phyloP scores from a whole-genome alignment of 2,329 filamentous ascomycete species.

The Allantophomopsis cytisporea region DNA sequence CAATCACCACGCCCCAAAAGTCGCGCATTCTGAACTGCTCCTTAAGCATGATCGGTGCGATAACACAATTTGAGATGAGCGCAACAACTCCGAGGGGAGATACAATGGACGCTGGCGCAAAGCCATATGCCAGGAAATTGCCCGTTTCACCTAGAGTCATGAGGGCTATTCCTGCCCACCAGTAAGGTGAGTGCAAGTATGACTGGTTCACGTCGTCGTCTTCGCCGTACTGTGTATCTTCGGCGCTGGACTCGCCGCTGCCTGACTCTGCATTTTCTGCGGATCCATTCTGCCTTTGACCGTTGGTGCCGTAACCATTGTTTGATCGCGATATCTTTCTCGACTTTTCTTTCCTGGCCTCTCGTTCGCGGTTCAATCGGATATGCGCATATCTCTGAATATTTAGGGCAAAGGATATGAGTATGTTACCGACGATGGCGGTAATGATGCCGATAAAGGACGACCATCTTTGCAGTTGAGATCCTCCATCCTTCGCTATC shows the following conservation, averaged over 20 bases:
- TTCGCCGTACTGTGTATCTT: constrained; percentile 13
- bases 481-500: constrained; percentile 20
- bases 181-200: constrained; percentile 85
- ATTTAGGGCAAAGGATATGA: constrained; percentile 92
- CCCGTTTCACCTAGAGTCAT: constrained; percentile 90
- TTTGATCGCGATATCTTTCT: constrained; percentile 24
- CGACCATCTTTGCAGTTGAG: constrained; percentile 61
- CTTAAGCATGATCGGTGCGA: constrained; percentile 87
- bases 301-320: constrained; percentile 26
- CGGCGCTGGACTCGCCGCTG: constrained; percentile 15
- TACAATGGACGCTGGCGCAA: constrained; percentile 93
- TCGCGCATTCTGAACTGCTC: constrained; percentile 78
- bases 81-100: constrained; percentile 95
- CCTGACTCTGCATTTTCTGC: constrained; percentile 26
- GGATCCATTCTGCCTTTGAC: constrained; percentile 17
- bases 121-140: constrained; percentile 95
- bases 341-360: constrained; percentile 39
- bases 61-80: constrained; percentile 90
- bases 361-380: constrained; percentile 59
- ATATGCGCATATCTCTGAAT: constrained; percentile 94
- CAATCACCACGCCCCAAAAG: constrained; percentile 76
- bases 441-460: constrained; percentile 90
- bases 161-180: constrained; percentile 88
- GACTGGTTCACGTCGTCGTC: constrained; percentile 24
- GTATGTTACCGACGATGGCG: constrained; percentile 80